Evolutionary conservation across 352 stramenopile species (phyloP).

Genomic region (Phytophthora quininea): DNA sequence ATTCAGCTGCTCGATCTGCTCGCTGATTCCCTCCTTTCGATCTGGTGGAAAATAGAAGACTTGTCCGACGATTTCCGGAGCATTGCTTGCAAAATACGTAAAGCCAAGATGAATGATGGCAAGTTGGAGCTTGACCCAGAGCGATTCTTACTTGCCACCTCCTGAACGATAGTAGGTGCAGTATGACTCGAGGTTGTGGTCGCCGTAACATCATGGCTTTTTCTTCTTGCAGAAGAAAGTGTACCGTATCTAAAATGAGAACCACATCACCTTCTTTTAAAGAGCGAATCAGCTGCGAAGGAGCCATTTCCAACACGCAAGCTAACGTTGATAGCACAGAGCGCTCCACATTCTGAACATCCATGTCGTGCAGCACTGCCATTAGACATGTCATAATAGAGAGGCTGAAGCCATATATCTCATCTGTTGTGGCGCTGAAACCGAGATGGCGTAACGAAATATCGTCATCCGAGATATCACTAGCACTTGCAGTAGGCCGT

Average conservation of each 20-base stretch:
- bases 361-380: constrained; percentile 54
- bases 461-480: constrained; percentile 13
- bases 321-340: constrained; percentile 69
- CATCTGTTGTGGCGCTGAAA: constrained; percentile 35
- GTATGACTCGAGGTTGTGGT: not conserved
- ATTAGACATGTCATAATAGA: constrained; percentile 56
- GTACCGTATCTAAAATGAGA: constrained; percentile 70
- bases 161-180: too few relatives aligned
- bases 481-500: constrained; percentile 1
- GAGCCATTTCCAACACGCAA: constrained; percentile 76
- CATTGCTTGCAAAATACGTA: constrained; percentile 76
- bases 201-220: constrained; percentile 14
- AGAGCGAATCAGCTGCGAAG: constrained; percentile 53
- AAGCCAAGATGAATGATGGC: constrained; percentile 68
- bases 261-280: constrained; percentile 62
- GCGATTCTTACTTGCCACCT: not conserved
- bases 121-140: constrained; percentile 41
- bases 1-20: constrained; percentile 75
- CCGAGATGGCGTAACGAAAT: constrained; percentile 13
- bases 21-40: constrained; percentile 79
- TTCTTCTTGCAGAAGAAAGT: constrained; percentile 68
- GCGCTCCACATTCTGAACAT: constrained; percentile 74
- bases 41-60: constrained; percentile 77
- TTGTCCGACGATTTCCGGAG: constrained; percentile 62
- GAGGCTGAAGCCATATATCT: constrained; percentile 58